These are phyloP conservation scores for Pseudomassariella vexata DNA, from an alignment of 2,329 filamentous ascomycete genomes.

Conservation along the genomic window DNA sequence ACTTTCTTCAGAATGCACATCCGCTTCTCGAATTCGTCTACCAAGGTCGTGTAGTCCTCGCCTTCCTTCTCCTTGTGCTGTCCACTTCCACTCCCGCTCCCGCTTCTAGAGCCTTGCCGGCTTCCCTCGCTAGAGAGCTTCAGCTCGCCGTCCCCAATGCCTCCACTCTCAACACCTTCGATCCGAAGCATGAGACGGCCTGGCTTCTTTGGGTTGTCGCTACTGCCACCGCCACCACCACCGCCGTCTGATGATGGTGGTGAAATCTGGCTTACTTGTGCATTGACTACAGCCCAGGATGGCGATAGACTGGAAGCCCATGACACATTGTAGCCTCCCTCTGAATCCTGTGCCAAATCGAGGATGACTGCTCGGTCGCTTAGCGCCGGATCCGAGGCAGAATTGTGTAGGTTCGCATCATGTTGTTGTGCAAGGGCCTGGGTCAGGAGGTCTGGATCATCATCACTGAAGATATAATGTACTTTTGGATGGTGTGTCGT, in stretches of 20 bases:
- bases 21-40: slow-evolving; percentile 52
- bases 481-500: slow-evolving; percentile 79
- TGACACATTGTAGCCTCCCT: slow-evolving; percentile 48
- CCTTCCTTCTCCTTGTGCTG: slow-evolving; percentile 17
- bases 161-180: slow-evolving; percentile 43
- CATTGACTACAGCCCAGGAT: slow-evolving; percentile 59
- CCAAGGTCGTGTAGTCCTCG: slow-evolving; percentile 41
- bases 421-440: slow-evolving; percentile 50
- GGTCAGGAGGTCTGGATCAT: slow-evolving; percentile 76
- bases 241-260: slow-evolving; percentile 23
- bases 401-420: slow-evolving; percentile 20
- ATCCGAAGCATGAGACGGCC: slow-evolving; percentile 56
- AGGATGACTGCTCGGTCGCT: slow-evolving; percentile 46
- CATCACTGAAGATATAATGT: slow-evolving; percentile 90
- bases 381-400: slow-evolving; percentile 18
- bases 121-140: slow-evolving; percentile 18
- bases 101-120: slow-evolving; percentile 19
- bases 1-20: slow-evolving; percentile 51
- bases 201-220: slow-evolving; percentile 17
- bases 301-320: slow-evolving; percentile 67
- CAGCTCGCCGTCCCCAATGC: slow-evolving; percentile 28
- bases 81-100: slow-evolving; percentile 24
- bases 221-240: slow-evolving; percentile 20
- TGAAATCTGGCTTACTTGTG: slow-evolving; percentile 37
- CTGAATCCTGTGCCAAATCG: slow-evolving; percentile 40